A percentile compares a stretch with the other conserved stretches of the same genome.
These are phyloP conservation scores for Trichoderma gracile DNA, from an alignment of 2,329 filamentous ascomycete species.

Conservation along the genomic window DNA sequence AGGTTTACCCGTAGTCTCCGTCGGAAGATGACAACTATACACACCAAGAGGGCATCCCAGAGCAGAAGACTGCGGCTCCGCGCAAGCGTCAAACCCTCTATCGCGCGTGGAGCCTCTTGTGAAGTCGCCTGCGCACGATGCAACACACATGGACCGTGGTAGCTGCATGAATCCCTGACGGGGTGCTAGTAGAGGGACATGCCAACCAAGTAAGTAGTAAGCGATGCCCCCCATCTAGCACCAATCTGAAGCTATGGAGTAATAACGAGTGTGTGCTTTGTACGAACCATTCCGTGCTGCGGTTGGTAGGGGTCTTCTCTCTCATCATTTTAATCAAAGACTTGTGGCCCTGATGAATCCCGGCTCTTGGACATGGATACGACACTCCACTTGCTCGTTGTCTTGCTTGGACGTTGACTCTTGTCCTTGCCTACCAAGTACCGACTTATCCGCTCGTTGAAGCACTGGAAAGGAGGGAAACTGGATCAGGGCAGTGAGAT, in stretches of 20 bases:
- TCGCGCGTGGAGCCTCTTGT: constrained; percentile 1
- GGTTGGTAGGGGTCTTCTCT: not conserved
- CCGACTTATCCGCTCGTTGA: not conserved
- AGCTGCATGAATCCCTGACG: constrained; percentile 21
- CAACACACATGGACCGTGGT: not conserved
- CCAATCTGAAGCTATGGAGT: too few species aligned
- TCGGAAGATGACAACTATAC: not conserved
- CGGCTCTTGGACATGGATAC: not conserved
- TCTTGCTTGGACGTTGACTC: not conserved
- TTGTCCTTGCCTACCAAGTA: not conserved
- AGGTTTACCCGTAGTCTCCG: not conserved
- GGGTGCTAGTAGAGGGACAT: not conserved
- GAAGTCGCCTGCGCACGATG: constrained; percentile 22
- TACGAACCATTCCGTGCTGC: not conserved
- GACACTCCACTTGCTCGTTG: not conserved
- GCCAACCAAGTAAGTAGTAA: constrained; percentile 10
- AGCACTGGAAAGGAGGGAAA: not conserved
- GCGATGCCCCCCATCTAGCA: constrained; percentile 16
- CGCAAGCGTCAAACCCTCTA: not conserved
- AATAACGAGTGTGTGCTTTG: too few species aligned
- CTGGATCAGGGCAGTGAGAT: too few species aligned
- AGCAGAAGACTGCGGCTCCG: constrained; percentile 1
- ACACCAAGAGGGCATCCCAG: not conserved
- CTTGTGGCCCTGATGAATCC: not conserved
- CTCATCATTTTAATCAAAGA: not conserved